These are phyloP conservation scores for Rhodocollybia butyracea DNA, from an alignment of 768 basidiomycete genomes.

Conservation along the genomic window DNA sequence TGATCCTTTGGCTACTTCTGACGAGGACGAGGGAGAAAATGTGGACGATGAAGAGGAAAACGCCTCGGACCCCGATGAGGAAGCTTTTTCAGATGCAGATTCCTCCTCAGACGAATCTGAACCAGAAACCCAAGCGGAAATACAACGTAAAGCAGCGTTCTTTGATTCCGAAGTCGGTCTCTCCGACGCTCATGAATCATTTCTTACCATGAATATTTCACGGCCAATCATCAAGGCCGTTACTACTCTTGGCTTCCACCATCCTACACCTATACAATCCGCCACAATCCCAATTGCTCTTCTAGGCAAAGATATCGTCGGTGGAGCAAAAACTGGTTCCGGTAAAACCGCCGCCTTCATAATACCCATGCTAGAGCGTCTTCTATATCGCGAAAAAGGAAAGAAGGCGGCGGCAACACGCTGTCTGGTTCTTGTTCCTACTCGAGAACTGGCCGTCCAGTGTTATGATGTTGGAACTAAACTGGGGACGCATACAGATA, in stretches of 20 bases:
- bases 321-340: slow-evolving; percentile 93
- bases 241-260: slow-evolving; percentile 73
- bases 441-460: slow-evolving; percentile 93
- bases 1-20: slow-evolving; percentile 23
- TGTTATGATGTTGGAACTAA: slow-evolving; percentile 90
- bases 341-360: slow-evolving; percentile 99
- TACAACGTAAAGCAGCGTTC: slow-evolving; percentile 83
- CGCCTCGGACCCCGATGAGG: slow-evolving; percentile 10
- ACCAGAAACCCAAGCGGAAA: slow-evolving; percentile 65
- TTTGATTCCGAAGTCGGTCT: slow-evolving; percentile 63
- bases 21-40: slow-evolving; percentile 33
- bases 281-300: slow-evolving; percentile 92
- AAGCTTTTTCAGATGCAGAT: slow-evolving; percentile 5
- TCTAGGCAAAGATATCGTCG: slow-evolving; percentile 93
- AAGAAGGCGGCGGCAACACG: slow-evolving; percentile 83
- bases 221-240: slow-evolving; percentile 91
- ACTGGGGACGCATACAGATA: slow-evolving; percentile 82
- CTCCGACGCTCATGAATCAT: slow-evolving; percentile 65
- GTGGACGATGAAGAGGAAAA: slow-evolving; percentile 20
- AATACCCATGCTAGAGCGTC: slow-evolving; percentile 89
- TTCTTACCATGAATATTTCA: slow-evolving; percentile 92
- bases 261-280: slow-evolving; percentile 94
- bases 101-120: slow-evolving; percentile 37
- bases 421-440: slow-evolving; percentile 91
- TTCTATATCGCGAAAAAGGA: slow-evolving; percentile 88